Evolutionary conservation across 2,329 filamentous ascomycete species (phyloP), one percentile per base, ranked within the genome.

Genomic region (Fusarium mangiferae): DNA sequence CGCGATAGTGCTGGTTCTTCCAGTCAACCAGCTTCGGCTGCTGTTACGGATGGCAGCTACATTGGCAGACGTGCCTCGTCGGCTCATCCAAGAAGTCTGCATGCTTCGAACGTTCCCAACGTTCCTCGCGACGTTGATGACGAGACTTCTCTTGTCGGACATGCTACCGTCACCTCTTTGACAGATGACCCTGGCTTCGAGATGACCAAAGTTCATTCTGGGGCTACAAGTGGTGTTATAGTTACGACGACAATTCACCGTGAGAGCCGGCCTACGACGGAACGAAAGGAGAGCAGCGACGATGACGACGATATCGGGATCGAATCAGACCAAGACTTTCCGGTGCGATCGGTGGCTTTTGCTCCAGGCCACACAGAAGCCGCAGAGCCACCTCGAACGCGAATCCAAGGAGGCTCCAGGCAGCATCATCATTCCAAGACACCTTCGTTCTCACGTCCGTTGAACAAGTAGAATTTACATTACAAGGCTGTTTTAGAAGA

Each of bases 1-100:
- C 82, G 79, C 51, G 85, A 87, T 76, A 85, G 82, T 61, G 80
- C 81, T n/a, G 82, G 80, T 48, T 82, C 78, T 18, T 76, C 78
- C 22, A 79, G 68, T 67, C 77, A 64, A 33, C 68, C 65, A 10
- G 57, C 51, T 35, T 75, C 73, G 10, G 62, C 61, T 33, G 65
- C 54, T 49, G 55, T 36, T 22, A 24, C 62, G 11, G 72, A 74
- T 22, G 59, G 73, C 30, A 75, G 72, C 26, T 58, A 58, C 35
- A 22, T 36, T n/a, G 57, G 49, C 35, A 67, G 70, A 30, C 59
- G 59, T 20, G 62, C 57, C n/a, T 72, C 70, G 18, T 45, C 48
- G 20, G 56, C 58, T 24, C 70, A 62, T 42, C 59, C 52, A 30
- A 57, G 61, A 35, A 57, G 41, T 46, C 28, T 74, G 26, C 73